phyloP scores from a whole-genome alignment of 2,329 filamentous ascomycete genomes.

The Stagonosporopsis rhizophila region DNA sequence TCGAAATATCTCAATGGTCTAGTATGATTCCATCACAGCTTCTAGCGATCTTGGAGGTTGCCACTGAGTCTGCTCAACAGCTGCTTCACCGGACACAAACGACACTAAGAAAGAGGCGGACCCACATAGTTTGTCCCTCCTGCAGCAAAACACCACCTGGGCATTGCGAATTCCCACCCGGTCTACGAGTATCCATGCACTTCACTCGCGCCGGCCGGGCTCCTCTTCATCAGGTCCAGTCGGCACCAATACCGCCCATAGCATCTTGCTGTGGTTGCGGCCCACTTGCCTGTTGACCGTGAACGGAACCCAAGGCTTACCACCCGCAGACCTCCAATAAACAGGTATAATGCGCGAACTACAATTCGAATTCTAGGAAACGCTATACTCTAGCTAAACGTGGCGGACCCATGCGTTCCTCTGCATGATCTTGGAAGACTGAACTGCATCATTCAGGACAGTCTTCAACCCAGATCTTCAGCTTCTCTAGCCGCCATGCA shows the following conservation, averaged over 20 bases:
- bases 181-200: neutral
- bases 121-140: conserved; percentile 7
- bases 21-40: neutral
- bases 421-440: neutral
- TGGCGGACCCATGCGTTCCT: neutral
- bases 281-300: neutral
- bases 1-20: neutral
- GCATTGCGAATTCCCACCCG: neutral
- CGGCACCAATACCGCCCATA: neutral
- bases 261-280: neutral
- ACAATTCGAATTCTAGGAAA: neutral
- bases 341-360: neutral
- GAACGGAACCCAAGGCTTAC: neutral
- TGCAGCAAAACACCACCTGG: conserved; percentile 18
- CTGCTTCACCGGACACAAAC: conserved; percentile 15
- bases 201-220: neutral
- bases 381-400: neutral
- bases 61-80: conserved; percentile 3
- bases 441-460: neutral
- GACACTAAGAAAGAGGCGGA: conserved; percentile 3
- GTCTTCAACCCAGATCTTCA: neutral
- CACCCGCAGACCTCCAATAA: neutral
- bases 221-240: neutral
- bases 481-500: neutral
- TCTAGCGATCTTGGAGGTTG: neutral